Base-by-base conservation (phyloP, 2,329 filamentous ascomycete species). In the Trichoderma cornu-damae region DNA sequence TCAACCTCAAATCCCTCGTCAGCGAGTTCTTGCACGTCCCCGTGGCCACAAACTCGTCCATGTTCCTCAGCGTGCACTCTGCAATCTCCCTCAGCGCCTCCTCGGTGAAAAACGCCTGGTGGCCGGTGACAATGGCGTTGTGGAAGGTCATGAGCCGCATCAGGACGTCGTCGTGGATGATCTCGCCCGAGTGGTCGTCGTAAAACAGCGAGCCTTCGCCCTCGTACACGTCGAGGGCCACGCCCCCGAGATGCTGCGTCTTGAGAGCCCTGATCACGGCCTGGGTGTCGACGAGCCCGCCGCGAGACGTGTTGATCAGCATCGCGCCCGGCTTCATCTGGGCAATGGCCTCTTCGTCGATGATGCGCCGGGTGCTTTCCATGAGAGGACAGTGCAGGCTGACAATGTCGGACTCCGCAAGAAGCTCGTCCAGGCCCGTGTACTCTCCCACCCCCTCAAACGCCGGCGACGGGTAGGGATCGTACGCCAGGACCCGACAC, bases 191-290 rank as follows among this genome's bases (percentile, higher is more conserved):
- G 64, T 85, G 82, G 62, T 87, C 84, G 63, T 81, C 77, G 68
- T 87, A 87, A 65, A 88, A 88, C 34, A 87, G 70, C 37, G 74
- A 69, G n/a, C 78, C 74, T 67, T 88, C 85, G 40, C 77, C 79
- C 66, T 88, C 85, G 67, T 88, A 88, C 14, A 88, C 85, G 66
- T 88, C 85, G 37, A 88, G 74, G 0, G 84, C 85, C 28, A 87
- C 72, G 1, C 82, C 84, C 6, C 83, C 82, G 2, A 88, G 72
- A 22, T 77, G 77, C n/a, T 75, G 75, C 35, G 67, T 74, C 72
- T 88, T 87, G 59, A 88, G 76, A 11, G 82, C 80, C 20, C 76
- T 71, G 55, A 87, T 81, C 57, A 86, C 78, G 9, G 83, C 79
- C 28, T 72, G 70, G 0, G 83, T 85, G 65, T 87, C 74, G 59